Evolutionary conservation across 1,284 basidiomycete genomes (phyloP), one percentile per base, ranked within the genome.

Genomic region (Mycena sp.): DNA sequence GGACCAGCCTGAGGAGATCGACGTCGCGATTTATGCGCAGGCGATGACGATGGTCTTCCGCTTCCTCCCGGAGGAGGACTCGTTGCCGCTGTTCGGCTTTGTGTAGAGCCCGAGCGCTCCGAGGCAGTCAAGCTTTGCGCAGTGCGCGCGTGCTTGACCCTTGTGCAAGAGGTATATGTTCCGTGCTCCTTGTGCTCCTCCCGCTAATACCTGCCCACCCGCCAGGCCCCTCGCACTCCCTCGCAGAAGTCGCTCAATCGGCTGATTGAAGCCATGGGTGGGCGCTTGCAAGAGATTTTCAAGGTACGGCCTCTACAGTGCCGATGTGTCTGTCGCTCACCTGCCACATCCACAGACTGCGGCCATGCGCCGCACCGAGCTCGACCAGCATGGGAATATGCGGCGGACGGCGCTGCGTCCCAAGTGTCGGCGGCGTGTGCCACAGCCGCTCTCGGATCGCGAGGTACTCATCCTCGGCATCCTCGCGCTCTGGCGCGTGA

Each of bases 41-140:
- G 88, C 88, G 0, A 78, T 96, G 6, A 89, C 91, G 1, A 85
- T 85, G 0, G 76, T 94, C 11, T 94, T 87, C 73, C 85, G 92
- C 14, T 91, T 90, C 70, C 76, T 92, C 38, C 84, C 90, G 0
- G 77, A 82, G 46, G 83, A 87, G 54, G 90, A 91, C 44, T 82
- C 85, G 1, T 67, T 88, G 10, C 78, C 80, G 1, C 73, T 93
- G 19, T 91, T 94, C 70, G 73, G 80, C 26, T 79, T 3, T 92
- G 89, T 70, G 74, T 95, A 26, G 87, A 91, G 67, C 86, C 91
- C 9, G 91, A 93, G 67, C 84, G 89, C 37, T 89, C 91, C 0
- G 90, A 94, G 49, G 87, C 89, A 4, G 87, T 93, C 68, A 95
- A 94, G 79, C 85, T 91, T n/a, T 87, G 87, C 62, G 93, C 84